phyloP scores from a whole-genome alignment of 345 rosid species.

The Euphorbia pulcherrima region DNA sequence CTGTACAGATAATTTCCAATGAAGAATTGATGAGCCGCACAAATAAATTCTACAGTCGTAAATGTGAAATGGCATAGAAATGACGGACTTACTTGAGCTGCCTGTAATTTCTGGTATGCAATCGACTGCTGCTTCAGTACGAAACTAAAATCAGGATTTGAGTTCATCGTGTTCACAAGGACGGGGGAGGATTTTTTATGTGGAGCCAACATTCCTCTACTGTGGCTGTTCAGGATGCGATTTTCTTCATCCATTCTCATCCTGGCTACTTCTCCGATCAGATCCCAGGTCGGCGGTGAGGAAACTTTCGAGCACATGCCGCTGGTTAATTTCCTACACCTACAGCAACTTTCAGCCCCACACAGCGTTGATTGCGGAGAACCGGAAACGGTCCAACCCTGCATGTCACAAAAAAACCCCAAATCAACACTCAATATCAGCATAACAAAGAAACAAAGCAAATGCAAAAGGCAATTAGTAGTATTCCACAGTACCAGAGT shows the following conservation, averaged over 20 bases:
- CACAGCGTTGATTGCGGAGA: constrained; percentile 63
- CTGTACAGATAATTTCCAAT: constrained; percentile 21
- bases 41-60: too few species aligned
- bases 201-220: constrained; percentile 28
- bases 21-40: too few species aligned
- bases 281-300: constrained; percentile 60
- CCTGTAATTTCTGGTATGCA: constrained; percentile 52
- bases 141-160: constrained; percentile 23
- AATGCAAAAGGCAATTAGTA: not conserved
- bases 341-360: constrained; percentile 33
- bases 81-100: constrained; percentile 40
- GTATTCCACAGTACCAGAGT: constrained; percentile 30
- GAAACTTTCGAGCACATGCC: constrained; percentile 22
- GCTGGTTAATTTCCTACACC: constrained; percentile 31
- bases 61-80: too few species aligned
- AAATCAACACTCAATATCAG: not conserved
- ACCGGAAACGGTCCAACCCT: constrained; percentile 39
- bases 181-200: constrained; percentile 29
- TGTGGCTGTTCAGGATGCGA: not conserved
- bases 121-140: constrained; percentile 37
- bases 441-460: too few species aligned
- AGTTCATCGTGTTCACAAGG: constrained; percentile 30
- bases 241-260: constrained; percentile 14
- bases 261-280: constrained; percentile 50
- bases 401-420: not conserved